Evolutionary conservation across 1,284 basidiomycete species (phyloP).

Genomic region (Trametes sp.): DNA sequence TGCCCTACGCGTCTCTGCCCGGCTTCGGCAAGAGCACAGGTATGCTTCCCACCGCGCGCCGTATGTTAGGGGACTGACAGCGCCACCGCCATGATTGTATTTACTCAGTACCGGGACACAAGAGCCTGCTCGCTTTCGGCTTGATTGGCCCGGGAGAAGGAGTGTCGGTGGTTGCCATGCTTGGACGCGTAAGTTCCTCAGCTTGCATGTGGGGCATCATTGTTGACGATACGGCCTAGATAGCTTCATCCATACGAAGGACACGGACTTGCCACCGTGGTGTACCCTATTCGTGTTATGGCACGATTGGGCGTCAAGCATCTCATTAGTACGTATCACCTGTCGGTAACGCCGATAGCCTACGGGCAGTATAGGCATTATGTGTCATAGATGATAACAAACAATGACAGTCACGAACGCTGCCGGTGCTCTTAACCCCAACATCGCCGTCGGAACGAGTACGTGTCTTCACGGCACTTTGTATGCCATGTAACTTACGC

Average conservation of each 20-base stretch:
- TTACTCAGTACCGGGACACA: conserved; percentile 74
- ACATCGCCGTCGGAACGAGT: conserved; percentile 84
- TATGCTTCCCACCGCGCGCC: conserved; percentile 41
- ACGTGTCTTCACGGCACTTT: conserved; percentile 37
- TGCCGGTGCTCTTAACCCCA: conserved; percentile 77
- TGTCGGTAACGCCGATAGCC: no score
- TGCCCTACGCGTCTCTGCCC: conserved; percentile 68
- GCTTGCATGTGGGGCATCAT: neutral
- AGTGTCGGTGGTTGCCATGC: conserved; percentile 84
- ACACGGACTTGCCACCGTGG: conserved; percentile 68
- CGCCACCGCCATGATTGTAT: neutral
- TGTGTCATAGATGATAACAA: neutral
- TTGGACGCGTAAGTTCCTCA: conserved; percentile 77
- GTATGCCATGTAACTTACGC: neutral
- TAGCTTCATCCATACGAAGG: conserved; percentile 89
- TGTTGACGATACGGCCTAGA: conserved; percentile 20
- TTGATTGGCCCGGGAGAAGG: conserved; percentile 62
- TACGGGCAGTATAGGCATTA: neutral
- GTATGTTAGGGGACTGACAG: neutral
- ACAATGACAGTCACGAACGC: conserved; percentile 79
- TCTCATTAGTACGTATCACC: conserved; percentile 73
- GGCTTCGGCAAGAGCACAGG: conserved; percentile 81
- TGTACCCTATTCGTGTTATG: conserved; percentile 82
- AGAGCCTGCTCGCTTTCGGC: conserved; percentile 81
- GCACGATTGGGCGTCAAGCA: conserved; percentile 75